phyloP scores from a whole-genome alignment of 2,329 filamentous ascomycete species.

The Fusarium dlaminii region DNA sequence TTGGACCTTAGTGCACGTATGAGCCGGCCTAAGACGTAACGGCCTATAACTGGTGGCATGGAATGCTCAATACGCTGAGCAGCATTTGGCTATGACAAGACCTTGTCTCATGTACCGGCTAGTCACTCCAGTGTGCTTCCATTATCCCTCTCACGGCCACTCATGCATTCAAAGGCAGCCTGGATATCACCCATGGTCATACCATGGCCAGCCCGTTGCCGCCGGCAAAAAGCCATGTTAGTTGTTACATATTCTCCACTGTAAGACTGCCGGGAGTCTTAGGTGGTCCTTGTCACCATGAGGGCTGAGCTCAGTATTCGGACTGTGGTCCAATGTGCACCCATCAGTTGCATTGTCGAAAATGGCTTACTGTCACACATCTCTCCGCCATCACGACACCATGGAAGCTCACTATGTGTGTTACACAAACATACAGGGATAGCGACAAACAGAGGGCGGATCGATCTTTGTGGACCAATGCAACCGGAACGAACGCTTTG shows the following conservation, averaged over 20 bases:
- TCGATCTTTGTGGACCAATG: slow-evolving; percentile 39
- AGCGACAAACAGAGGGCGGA: slow-evolving; percentile 28
- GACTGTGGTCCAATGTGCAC: not conserved
- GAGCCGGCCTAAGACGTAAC: not conserved
- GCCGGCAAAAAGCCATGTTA: slow-evolving; percentile 26
- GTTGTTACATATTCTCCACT: slow-evolving; percentile 31
- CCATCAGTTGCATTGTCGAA: not conserved
- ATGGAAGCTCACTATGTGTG: slow-evolving; percentile 26
- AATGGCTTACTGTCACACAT: slow-evolving; percentile 15
- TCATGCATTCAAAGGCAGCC: slow-evolving; percentile 4
- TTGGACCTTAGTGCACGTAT: not conserved
- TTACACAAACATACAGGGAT: slow-evolving; percentile 37
- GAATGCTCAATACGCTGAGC: not conserved
- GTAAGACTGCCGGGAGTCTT: slow-evolving; percentile 12
- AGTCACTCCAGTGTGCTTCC: not conserved
- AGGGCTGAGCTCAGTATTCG: not conserved
- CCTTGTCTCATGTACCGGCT: slow-evolving; percentile 4
- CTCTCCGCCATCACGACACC: slow-evolving; percentile 21
- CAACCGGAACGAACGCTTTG: slow-evolving; percentile 20
- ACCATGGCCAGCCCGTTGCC: slow-evolving; percentile 14
- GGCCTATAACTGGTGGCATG: slow-evolving; percentile 12
- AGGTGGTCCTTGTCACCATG: not conserved
- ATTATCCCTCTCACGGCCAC: slow-evolving; percentile 2
- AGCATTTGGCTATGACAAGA: not conserved
- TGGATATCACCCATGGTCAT: slow-evolving; percentile 11